Percentiles rank a stretch among this genome's conserved stretches.
Evolutionary conservation across 2,329 filamentous ascomycete genomes (phyloP).

Genomic region (Cercospora janseana): DNA sequence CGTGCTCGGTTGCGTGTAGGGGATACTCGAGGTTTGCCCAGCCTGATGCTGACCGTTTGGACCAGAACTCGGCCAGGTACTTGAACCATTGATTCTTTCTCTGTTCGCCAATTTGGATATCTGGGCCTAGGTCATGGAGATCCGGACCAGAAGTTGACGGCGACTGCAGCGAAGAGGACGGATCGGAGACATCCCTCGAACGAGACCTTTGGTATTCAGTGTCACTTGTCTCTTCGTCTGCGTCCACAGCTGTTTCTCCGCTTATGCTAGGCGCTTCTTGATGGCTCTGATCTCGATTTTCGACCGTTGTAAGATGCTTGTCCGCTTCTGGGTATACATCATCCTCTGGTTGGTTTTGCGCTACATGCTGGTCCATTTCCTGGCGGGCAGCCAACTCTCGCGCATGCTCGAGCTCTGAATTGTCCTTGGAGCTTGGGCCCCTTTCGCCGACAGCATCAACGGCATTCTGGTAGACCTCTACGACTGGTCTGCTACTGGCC

Average conservation of each 20-base stretch:
- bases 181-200: constrained; percentile 48
- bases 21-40: constrained; percentile 94
- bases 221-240: constrained; percentile 63
- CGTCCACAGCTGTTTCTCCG: constrained; percentile 38
- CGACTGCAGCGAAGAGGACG: constrained; percentile 46
- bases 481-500: constrained; percentile 89
- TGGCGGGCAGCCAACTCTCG: constrained; percentile 12
- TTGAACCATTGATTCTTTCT: constrained; percentile 93
- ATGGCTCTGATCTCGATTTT: constrained; percentile 3
- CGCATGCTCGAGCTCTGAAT: constrained; percentile 16
- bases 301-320: constrained; percentile 12
- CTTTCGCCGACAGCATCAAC: constrained; percentile 70
- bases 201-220: constrained; percentile 71
- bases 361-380: constrained; percentile 22
- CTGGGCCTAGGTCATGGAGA: constrained; percentile 55
- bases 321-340: constrained; percentile 15
- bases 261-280: constrained; percentile 5
- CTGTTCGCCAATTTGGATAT: constrained; percentile 80
- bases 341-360: constrained; percentile 25
- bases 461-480: constrained; percentile 92
- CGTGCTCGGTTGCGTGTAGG: constrained; percentile 76
- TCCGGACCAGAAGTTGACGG: constrained; percentile 54
- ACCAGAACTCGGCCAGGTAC: constrained; percentile 97
- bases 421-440: constrained; percentile 12
- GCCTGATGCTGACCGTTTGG: constrained; percentile 90